These are phyloP conservation scores for Boletus vermiculosoides DNA, from an alignment of 768 basidiomycete genomes.

Conservation along the genomic window DNA sequence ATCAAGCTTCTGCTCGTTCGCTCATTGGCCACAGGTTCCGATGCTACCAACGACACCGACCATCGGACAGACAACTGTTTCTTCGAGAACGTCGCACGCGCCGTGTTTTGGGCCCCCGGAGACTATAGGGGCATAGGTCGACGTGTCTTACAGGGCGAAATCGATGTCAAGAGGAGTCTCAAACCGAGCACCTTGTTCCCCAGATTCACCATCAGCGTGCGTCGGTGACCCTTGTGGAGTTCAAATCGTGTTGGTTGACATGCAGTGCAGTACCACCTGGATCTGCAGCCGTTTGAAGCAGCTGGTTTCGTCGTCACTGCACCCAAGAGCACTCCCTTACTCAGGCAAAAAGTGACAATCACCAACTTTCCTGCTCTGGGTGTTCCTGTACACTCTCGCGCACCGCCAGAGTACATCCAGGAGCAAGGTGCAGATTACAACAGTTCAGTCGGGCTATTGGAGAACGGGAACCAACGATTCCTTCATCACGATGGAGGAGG, in stretches of 20 bases:
- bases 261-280: conserved; percentile 40
- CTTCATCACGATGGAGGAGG: conserved; percentile 22
- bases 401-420: conserved; percentile 52
- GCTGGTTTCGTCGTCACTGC: conserved; percentile 40
- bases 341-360: conserved; percentile 42
- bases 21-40: conserved; percentile 47
- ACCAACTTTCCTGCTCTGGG: conserved; percentile 40
- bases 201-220: conserved; percentile 47
- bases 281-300: conserved; percentile 42
- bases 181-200: conserved; percentile 47
- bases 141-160: conserved; percentile 48
- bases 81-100: conserved; percentile 39
- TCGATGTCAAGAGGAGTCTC: conserved; percentile 44
- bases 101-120: conserved; percentile 44
- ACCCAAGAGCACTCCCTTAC: conserved; percentile 29
- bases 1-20: conserved; percentile 45
- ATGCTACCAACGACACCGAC: conserved; percentile 40
- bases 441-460: conserved; percentile 48
- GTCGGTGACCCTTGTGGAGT: conserved; percentile 11
- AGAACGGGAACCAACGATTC: conserved; percentile 58
- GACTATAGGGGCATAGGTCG: conserved; percentile 30
- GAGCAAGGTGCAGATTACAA: conserved; percentile 48
- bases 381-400: conserved; percentile 41
- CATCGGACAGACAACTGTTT: conserved; percentile 50
- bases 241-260: conserved; percentile 15